Evolutionary conservation across 2,329 filamentous ascomycete species (phyloP).

Genomic region (Alternaria brassicae): DNA sequence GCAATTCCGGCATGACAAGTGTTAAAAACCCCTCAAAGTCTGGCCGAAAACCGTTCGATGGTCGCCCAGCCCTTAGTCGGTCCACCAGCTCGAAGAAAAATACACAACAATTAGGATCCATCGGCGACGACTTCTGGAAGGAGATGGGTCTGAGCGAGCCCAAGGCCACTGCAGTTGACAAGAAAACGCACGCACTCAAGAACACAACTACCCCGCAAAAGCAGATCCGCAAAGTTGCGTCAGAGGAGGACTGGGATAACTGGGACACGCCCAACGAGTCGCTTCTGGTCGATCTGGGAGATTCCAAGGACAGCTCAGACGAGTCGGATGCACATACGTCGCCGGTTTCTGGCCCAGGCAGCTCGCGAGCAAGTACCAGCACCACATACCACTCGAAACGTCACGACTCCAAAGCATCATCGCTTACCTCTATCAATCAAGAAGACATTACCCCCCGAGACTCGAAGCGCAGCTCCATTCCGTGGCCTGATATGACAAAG

Average conservation of each 20-base stretch:
- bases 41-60: slow-evolving; percentile 38
- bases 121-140: slow-evolving; percentile 54
- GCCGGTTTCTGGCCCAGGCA: slow-evolving; percentile 52
- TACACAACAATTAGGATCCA: slow-evolving; percentile 41
- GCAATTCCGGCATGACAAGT: slow-evolving; percentile 46
- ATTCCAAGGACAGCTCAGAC: slow-evolving; percentile 53
- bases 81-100: slow-evolving; percentile 45
- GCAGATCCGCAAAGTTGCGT: slow-evolving; percentile 46
- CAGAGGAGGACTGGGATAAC: slow-evolving; percentile 63
- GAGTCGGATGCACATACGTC: slow-evolving; percentile 59
- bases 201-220: slow-evolving; percentile 48
- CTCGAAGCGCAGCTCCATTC: slow-evolving; percentile 52
- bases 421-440: slow-evolving; percentile 37
- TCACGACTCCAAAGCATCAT: slow-evolving; percentile 50
- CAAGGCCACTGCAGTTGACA: slow-evolving; percentile 45
- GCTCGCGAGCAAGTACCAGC: slow-evolving; percentile 62
- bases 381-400: slow-evolving; percentile 57
- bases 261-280: slow-evolving; percentile 60
- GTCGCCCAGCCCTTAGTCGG: slow-evolving; percentile 40
- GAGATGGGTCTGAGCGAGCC: slow-evolving; percentile 52
- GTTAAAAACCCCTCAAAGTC: slow-evolving; percentile 35
- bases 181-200: slow-evolving; percentile 50
- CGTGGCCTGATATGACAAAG: slow-evolving; percentile 75
- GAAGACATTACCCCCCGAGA: slow-evolving; percentile 31
- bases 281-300: slow-evolving; percentile 48